A percentile compares a stretch with the other conserved stretches of the same genome.
Evolutionary conservation across 306 rosid genomes (phyloP).

Genomic region (Geum urbanum): DNA sequence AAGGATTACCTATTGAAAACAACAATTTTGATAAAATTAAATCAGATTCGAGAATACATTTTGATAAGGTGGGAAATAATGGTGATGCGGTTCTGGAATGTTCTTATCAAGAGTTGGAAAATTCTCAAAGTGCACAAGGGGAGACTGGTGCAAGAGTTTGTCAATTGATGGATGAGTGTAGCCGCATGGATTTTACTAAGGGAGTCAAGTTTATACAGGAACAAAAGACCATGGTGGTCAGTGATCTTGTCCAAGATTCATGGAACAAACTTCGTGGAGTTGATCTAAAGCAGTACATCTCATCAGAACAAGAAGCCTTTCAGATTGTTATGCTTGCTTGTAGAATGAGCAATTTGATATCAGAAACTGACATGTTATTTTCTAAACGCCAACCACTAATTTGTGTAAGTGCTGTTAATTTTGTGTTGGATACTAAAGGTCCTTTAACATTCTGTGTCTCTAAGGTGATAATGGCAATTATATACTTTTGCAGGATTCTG

Average conservation of each 20-base stretch:
- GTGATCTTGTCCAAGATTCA: slow-evolving; percentile 44
- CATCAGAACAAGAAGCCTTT: slow-evolving; percentile 41
- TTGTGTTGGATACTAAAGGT: slow-evolving; percentile 8
- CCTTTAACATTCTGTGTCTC: slow-evolving; percentile 8
- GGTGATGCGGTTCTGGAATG: slow-evolving; percentile 31
- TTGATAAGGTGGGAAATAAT: slow-evolving; percentile 30
- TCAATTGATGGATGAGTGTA: slow-evolving; percentile 54
- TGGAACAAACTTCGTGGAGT: slow-evolving; percentile 59
- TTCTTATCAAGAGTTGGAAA: slow-evolving; percentile 36
- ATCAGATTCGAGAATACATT: slow-evolving; percentile 19
- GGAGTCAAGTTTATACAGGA: slow-evolving; percentile 31
- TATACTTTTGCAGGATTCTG: slow-evolving; percentile 50
- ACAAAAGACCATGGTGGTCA: slow-evolving; percentile 27
- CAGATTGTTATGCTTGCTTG: slow-evolving; percentile 54
- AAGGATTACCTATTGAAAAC: slow-evolving; percentile 32
- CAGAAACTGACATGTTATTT: slow-evolving; percentile 64
- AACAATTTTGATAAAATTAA: slow-evolving; percentile 16
- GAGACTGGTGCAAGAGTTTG: slow-evolving; percentile 31
- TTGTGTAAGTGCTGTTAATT: slow-evolving; percentile 43
- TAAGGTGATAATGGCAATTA: slow-evolving; percentile 24
- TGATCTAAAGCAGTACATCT: slow-evolving; percentile 48
- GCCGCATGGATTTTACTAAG: slow-evolving; percentile 42
- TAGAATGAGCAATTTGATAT: slow-evolving; percentile 57
- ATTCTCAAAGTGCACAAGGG: slow-evolving; percentile 35
- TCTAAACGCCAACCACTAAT: slow-evolving; percentile 40